phyloP scores from a whole-genome alignment of 495 filamentous ascomycete species.

The Hapsidospora chrysogenum region DNA sequence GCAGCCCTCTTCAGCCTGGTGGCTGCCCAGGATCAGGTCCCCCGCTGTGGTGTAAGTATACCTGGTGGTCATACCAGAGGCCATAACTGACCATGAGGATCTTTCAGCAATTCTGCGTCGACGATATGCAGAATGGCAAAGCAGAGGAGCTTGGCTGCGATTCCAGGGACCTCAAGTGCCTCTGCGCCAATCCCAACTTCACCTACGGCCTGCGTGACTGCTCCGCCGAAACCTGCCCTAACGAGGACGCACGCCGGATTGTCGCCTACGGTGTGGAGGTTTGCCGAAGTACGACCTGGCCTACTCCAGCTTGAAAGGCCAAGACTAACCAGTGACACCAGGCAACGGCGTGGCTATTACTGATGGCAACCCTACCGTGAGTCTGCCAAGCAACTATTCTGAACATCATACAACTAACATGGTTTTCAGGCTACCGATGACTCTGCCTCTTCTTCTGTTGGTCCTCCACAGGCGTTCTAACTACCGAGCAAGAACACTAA shows the following conservation, averaged over 20 bases:
- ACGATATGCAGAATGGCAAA: conserved; percentile 48
- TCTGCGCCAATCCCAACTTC: conserved; percentile 56
- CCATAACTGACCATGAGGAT: conserved; percentile 5
- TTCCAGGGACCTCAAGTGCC: conserved; percentile 39
- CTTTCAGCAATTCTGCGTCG: conserved; percentile 50
- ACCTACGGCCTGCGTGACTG: conserved; percentile 67
- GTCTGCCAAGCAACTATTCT: too few species aligned
- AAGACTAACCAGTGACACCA: conserved; percentile 15
- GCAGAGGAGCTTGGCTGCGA: conserved; percentile 44
- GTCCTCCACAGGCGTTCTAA: too few species aligned
- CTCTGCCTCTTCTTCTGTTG: too few species aligned
- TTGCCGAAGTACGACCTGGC: background rate
- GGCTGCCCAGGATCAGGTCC: conserved; percentile 8
- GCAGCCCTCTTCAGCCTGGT: conserved; percentile 13
- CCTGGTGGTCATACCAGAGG: background rate
- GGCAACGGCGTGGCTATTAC: conserved; percentile 1
- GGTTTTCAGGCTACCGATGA: too few species aligned
- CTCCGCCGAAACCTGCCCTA: conserved; percentile 44
- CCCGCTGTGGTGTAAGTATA: too few species aligned
- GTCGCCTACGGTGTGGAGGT: conserved; percentile 14
- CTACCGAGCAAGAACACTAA: too few species aligned
- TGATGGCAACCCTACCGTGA: too few species aligned
- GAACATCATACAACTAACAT: too few species aligned
- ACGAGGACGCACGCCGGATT: conserved; percentile 11
- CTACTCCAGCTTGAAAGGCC: too few species aligned